Evolutionary conservation across 2,329 filamentous ascomycete genomes (phyloP), one percentile per base, ranked within the genome.

Genomic region (Dactylellina leptospora): DNA sequence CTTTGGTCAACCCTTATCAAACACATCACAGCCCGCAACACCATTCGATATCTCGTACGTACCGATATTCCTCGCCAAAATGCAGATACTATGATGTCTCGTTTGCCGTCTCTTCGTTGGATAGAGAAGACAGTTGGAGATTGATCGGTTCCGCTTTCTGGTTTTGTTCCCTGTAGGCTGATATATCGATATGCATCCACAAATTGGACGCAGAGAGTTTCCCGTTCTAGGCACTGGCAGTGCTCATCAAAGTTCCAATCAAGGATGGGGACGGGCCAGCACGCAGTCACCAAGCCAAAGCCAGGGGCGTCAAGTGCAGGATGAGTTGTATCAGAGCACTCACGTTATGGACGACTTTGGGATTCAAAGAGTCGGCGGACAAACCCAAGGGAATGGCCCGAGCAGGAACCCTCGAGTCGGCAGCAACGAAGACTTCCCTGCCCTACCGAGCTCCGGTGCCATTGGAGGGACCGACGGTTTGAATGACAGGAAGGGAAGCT

Each of bases 41-140:
- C 68, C 68, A 13, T 72, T 72, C 50, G 68, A 72, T 55, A 72
- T 72, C 51, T 72, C 68, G 68, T 72, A 72, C 55, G 68, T 64
- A 63, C 66, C 33, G 23, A 53, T 40, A 16, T 40, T 40, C 36
- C 36, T 16, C 18, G 48, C 13, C n/a, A 18, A 13, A 4, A 9
- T 27, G 13, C 23, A 48, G n/a, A 48, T 48, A 48, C 22, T 5
- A n/a, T 1, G 18, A 40, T 4, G 36, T n/a, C 5, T 16, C 11
- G 36, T 16, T n/a, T 4, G 11, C 13, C 6, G 10, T 40, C 4
- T 40, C 18, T 4, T 40, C 13, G 3, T n/a, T 40, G 13, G 4
- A 11, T 36, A 40, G 18, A 40, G 3, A 40, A n/a, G n/a, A 11
- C 36, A n/a, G 13, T 40, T 16, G 10, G 13, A 16, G 11, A 40